A percentile compares a stretch with the other conserved stretches of the same genome.
These are phyloP conservation scores for Tilletia indica DNA, from an alignment of 1,284 basidiomycete species.

Conservation along the genomic window DNA sequence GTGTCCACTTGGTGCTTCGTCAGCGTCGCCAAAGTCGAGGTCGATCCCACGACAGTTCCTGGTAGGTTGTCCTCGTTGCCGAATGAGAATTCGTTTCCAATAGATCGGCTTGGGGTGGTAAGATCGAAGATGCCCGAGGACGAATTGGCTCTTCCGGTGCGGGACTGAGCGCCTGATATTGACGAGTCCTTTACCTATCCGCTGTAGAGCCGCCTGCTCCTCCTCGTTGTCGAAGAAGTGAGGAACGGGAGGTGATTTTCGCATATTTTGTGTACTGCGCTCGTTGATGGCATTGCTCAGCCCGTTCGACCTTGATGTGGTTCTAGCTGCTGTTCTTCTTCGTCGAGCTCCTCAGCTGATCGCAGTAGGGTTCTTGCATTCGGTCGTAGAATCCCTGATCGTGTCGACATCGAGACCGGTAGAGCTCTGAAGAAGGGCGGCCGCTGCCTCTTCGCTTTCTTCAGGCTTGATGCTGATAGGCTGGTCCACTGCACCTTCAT, in stretches of 20 bases:
- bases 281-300: neutral
- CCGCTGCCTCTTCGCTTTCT: neutral
- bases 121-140: neutral
- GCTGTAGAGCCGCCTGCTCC: neutral
- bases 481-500: neutral
- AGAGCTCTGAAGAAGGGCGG: neutral
- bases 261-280: neutral
- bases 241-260: conserved; percentile 6
- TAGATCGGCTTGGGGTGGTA: neutral
- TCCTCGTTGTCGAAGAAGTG: conserved; percentile 10
- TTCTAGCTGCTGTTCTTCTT: neutral
- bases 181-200: neutral
- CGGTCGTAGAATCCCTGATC: neutral
- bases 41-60: neutral
- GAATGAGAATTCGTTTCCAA: neutral
- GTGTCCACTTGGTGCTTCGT: conserved; percentile 6
- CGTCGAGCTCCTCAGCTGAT: neutral
- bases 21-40: conserved; percentile 10
- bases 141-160: neutral
- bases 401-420: neutral
- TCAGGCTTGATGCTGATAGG: neutral
- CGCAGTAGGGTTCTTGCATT: neutral
- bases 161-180: neutral
- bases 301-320: neutral
- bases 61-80: neutral